phyloP scores from a whole-genome alignment of 768 basidiomycete species.

The Agaricus blazei region DNA sequence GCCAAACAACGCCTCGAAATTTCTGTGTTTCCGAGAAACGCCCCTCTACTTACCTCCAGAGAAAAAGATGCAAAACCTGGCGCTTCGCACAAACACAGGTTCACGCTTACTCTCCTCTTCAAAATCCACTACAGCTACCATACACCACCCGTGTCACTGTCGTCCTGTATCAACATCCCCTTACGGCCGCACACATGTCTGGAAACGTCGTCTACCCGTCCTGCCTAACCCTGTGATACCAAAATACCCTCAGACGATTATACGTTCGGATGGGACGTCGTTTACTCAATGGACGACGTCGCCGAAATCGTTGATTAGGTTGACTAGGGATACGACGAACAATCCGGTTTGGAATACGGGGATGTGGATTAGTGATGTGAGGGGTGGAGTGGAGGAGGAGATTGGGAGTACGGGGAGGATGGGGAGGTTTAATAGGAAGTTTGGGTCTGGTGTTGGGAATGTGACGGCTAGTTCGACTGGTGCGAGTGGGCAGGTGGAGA shows the following conservation, averaged over 20 bases:
- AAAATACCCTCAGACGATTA: slow-evolving; percentile 80
- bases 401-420: slow-evolving; percentile 69
- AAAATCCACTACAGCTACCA: neutral
- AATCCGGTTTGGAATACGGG: slow-evolving; percentile 83
- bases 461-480: neutral
- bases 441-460: slow-evolving; percentile 28
- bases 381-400: slow-evolving; percentile 56
- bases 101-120: neutral
- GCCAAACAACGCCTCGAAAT: slow-evolving; percentile 2
- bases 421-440: slow-evolving; percentile 74
- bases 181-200: slow-evolving; percentile 81
- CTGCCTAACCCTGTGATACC: slow-evolving; percentile 84
- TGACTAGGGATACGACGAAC: slow-evolving; percentile 87
- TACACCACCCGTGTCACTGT: neutral
- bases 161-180: slow-evolving; percentile 61
- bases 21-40: neutral
- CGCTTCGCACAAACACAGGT: too few species aligned
- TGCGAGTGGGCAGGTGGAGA: neutral
- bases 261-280: slow-evolving; percentile 84
- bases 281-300: slow-evolving; percentile 89
- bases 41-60: too few species aligned
- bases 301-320: slow-evolving; percentile 66
- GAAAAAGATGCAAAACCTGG: too few species aligned
- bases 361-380: slow-evolving; percentile 33
- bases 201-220: slow-evolving; percentile 59